Evolutionary conservation across 208 protist genomes (phyloP).

Genomic region (Leptomonas pyrrhocoris): DNA sequence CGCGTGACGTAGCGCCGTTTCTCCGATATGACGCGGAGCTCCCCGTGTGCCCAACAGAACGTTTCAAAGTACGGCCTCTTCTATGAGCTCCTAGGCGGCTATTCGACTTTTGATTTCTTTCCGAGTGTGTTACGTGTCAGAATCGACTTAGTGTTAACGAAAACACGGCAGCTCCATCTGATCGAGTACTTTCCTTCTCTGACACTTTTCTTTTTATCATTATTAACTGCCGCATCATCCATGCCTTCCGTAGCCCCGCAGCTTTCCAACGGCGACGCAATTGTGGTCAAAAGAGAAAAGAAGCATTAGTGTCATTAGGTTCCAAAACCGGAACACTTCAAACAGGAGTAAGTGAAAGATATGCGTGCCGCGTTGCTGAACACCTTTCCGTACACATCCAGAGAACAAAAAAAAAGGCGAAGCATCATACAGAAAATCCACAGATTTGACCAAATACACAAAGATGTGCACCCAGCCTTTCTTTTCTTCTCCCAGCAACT

Average conservation of each 20-base stretch:
- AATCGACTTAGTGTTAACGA: not conserved
- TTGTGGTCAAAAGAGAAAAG: not conserved
- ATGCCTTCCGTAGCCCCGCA: not conserved
- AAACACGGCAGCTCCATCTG: not conserved
- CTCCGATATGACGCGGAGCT: too few species aligned
- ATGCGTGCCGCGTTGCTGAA: too few species aligned
- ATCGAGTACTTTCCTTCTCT: too few species aligned
- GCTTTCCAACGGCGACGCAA: not conserved
- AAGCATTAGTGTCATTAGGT: not conserved
- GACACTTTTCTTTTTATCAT: not conserved
- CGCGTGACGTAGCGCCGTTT: too few species aligned
- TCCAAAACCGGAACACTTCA: too few species aligned
- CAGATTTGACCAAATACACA: too few species aligned
- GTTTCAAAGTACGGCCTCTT: too few species aligned
- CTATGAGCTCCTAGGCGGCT: too few species aligned
- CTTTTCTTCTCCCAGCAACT: too few species aligned
- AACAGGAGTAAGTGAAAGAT: too few species aligned
- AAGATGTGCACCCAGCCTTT: too few species aligned
- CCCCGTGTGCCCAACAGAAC: too few species aligned
- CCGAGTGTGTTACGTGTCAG: not conserved
- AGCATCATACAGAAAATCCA: not conserved
- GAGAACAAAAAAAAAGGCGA: slow-evolving; percentile 17
- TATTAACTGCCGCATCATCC: not conserved
- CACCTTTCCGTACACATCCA: not conserved
- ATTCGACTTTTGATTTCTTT: not conserved